Evolutionary conservation across 2,329 filamentous ascomycete species (phyloP).

Genomic region (Pseudogymnoascus sp.): DNA sequence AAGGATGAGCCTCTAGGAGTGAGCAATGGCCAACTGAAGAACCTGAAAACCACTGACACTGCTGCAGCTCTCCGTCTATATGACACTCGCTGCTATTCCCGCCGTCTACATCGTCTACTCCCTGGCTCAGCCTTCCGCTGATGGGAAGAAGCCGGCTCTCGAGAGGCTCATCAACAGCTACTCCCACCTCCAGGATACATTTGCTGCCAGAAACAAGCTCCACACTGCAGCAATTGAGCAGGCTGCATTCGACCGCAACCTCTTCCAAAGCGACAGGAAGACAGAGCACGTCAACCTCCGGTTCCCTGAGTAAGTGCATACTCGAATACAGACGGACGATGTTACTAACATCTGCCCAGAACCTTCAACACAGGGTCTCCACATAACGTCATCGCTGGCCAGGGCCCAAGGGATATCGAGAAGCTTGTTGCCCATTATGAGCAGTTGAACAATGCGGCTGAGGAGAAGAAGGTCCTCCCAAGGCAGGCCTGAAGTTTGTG

Average conservation of each 20-base stretch:
- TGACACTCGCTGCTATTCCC: conserved; percentile 37
- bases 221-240: conserved; percentile 54
- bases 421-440: conserved; percentile 54
- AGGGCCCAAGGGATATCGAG: conserved; percentile 46
- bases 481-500: conserved; percentile 6
- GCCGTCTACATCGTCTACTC: conserved; percentile 36
- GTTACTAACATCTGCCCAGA: conserved; percentile 34
- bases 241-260: conserved; percentile 51
- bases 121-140: conserved; percentile 30
- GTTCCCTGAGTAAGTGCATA: conserved; percentile 53
- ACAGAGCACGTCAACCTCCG: conserved; percentile 42
- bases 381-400: conserved; percentile 55
- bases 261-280: conserved; percentile 43
- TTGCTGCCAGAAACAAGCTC: conserved; percentile 47
- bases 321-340: background rate
- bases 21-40: conserved; percentile 15
- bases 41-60: conserved; percentile 12
- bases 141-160: conserved; percentile 34
- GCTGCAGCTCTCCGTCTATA: conserved; percentile 38
- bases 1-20: conserved; percentile 43
- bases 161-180: conserved; percentile 46
- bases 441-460: conserved; percentile 44
- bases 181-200: conserved; percentile 42
- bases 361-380: conserved; percentile 54
- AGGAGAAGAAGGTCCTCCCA: conserved; percentile 43